A percentile compares a stretch with the other conserved stretches of the same genome.
Conservation (phyloP, 2,329 filamentous ascomycete species). For the Rhinocladiella mackenziei region DNA sequence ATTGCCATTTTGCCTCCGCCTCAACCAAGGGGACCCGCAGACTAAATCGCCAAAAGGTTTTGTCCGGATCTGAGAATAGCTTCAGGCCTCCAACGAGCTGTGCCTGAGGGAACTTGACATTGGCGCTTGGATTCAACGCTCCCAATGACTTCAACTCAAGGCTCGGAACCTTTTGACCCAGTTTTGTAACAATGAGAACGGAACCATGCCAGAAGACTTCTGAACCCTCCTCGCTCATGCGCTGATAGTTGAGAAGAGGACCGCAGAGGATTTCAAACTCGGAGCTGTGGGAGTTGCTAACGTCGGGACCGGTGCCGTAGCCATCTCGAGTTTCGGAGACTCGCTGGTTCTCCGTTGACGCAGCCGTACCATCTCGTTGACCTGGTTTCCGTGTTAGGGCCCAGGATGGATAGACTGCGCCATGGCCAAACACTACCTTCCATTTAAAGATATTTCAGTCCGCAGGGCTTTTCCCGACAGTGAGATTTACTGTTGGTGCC, state of each 20-base stretch:
- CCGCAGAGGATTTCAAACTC: slow-evolving; percentile 44
- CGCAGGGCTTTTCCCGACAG: no score
- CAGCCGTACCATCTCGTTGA: slow-evolving; percentile 11
- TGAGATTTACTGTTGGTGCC: no score
- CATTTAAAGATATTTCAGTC: no score
- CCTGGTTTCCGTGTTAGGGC: slow-evolving; percentile 10
- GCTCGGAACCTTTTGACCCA: slow-evolving; percentile 59
- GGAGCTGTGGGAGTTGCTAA: slow-evolving; percentile 25
- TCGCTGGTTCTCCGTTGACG: slow-evolving; percentile 8
- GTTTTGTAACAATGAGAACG: slow-evolving; percentile 74
- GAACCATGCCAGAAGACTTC: slow-evolving; percentile 69
- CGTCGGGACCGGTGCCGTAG: slow-evolving; percentile 27
- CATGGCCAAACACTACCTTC: slow-evolving; percentile 8
- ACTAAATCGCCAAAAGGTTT: slow-evolving; percentile 58
- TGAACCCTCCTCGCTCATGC: slow-evolving; percentile 37
- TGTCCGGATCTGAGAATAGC: slow-evolving; percentile 57
- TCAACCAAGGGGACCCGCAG: slow-evolving; percentile 62
- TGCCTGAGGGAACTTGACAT: slow-evolving; percentile 2
- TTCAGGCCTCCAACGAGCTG: slow-evolving; percentile 46
- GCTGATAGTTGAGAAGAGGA: slow-evolving; percentile 49
- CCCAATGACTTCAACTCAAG: slow-evolving; percentile 57
- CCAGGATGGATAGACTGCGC: not conserved
- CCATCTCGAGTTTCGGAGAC: slow-evolving; percentile 22
- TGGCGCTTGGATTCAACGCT: slow-evolving; percentile 8
- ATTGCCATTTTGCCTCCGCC: slow-evolving; percentile 75